A percentile compares a stretch with the other conserved stretches of the same genome.
Conservation (phyloP, 108 stramenopile genomes). For the Nannochloropsis oceanica region DNA sequence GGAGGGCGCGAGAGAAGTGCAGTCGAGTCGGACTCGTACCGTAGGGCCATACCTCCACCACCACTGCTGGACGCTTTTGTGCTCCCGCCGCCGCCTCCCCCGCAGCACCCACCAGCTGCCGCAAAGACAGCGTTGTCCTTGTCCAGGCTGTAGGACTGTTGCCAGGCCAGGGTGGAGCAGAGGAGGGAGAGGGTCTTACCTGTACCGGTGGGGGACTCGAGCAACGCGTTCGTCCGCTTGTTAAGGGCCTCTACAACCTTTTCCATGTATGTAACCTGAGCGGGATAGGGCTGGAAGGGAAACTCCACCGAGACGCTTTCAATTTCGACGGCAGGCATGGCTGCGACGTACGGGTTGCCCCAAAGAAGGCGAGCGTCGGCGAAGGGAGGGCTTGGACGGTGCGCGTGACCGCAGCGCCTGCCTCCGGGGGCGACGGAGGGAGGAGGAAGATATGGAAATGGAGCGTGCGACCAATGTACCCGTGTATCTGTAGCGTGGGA, state of each 20-base stretch:
- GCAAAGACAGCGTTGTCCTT: neutral
- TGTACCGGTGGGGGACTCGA: constrained; percentile 50
- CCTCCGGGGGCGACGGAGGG: too few relatives aligned
- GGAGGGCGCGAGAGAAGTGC: neutral
- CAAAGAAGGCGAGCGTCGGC: too few relatives aligned
- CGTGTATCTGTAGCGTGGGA: too few relatives aligned
- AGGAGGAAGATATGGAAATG: too few relatives aligned
- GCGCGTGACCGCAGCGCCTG: too few relatives aligned
- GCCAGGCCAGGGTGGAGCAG: constrained; percentile 44
- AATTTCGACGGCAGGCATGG: constrained; percentile 32
- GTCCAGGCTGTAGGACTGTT: neutral
- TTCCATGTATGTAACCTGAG: constrained; percentile 80
- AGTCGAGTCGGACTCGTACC: neutral
- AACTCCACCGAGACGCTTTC: constrained; percentile 66
- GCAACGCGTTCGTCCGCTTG: constrained; percentile 35
- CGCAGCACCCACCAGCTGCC: neutral
- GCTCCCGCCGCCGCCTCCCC: neutral
- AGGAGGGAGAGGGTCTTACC: constrained; percentile 48
- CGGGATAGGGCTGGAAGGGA: constrained; percentile 83
- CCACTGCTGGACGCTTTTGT: neutral
- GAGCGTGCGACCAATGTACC: too few relatives aligned
- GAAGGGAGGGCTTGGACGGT: too few relatives aligned
- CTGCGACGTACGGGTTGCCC: too few relatives aligned
- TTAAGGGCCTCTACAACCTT: constrained; percentile 63
- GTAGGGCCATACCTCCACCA: neutral